phyloP scores from a whole-genome alignment of 192 early-diverging fungal species.

The Coemansia sp. region DNA sequence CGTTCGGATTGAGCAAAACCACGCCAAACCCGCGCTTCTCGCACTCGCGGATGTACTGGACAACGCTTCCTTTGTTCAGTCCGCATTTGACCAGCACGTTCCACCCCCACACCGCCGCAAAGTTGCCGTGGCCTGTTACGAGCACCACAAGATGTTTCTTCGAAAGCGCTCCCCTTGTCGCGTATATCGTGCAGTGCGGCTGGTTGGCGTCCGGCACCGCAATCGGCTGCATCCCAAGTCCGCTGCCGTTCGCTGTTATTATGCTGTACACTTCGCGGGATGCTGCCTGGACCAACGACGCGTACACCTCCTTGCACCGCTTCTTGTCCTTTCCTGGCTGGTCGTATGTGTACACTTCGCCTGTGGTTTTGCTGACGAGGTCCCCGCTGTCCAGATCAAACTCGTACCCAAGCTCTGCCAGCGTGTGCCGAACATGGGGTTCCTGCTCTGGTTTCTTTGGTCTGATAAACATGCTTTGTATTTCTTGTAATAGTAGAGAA shows the following conservation, averaged over 20 bases:
- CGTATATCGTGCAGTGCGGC: conserved; percentile 42
- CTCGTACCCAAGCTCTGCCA: conserved; percentile 36
- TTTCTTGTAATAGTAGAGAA: not conserved
- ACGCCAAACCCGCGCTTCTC: conserved; percentile 31
- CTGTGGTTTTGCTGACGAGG: conserved; percentile 19
- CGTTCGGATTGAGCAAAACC: conserved; percentile 48
- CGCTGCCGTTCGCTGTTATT: conserved; percentile 15
- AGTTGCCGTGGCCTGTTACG: conserved; percentile 26
- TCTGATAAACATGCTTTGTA: conserved; percentile 42
- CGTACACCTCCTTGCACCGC: conserved; percentile 22
- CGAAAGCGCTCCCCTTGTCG: conserved; percentile 27
- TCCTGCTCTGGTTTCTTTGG: conserved; percentile 27
- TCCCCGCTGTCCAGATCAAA: conserved; percentile 29
- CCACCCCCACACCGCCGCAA: conserved; percentile 44
- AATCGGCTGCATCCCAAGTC: conserved; percentile 35
- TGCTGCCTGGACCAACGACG: conserved; percentile 19
- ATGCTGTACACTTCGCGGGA: conserved; percentile 29
- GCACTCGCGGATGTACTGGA: conserved; percentile 27
- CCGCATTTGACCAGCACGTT: conserved; percentile 37
- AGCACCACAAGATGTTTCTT: conserved; percentile 39
- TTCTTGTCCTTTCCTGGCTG: conserved; percentile 9
- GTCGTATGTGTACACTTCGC: conserved; percentile 16
- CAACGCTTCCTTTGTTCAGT: conserved; percentile 22
- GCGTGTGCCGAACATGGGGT: conserved; percentile 15
- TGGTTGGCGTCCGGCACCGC: conserved; percentile 26